These are phyloP conservation scores for Plasmodium berghei DNA, from an alignment of 169 alveolate genomes.

Conservation along the genomic window DNA sequence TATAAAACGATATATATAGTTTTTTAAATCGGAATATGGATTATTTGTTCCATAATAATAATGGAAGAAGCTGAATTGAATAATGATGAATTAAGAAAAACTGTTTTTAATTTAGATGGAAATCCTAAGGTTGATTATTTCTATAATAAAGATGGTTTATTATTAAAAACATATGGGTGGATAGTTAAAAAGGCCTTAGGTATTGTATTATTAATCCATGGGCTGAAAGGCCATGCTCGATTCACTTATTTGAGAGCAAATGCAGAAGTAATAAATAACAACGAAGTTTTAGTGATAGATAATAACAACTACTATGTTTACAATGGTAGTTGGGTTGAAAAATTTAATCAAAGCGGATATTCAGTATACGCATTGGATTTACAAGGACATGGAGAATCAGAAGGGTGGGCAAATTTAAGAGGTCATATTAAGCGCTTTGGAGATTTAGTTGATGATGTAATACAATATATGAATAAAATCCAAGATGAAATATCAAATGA, in stretches of 20 bases:
- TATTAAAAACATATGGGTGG: conserved; percentile 76
- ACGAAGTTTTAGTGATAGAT: conserved; percentile 36
- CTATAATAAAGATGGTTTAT: conserved; percentile 76
- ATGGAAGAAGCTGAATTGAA: too few species aligned
- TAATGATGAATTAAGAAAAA: too few species aligned
- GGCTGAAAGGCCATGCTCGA: conserved; percentile 79
- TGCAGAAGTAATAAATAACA: conserved; percentile 69
- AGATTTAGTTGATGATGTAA: conserved; percentile 78
- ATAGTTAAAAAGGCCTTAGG: conserved; percentile 77
- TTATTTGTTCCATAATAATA: too few species aligned
- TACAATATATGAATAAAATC: conserved; percentile 78
- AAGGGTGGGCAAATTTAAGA: conserved; percentile 66
- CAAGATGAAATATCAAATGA: neutral
- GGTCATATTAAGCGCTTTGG: conserved; percentile 58
- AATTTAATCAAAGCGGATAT: conserved; percentile 77
- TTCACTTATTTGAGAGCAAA: conserved; percentile 78
- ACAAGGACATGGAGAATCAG: conserved; percentile 83
- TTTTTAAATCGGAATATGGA: too few species aligned
- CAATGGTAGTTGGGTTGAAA: conserved; percentile 78
- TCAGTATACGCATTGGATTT: conserved; percentile 79
- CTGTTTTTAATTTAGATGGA: conserved; percentile 28
- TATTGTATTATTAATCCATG: conserved; percentile 78
- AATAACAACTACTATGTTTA: conserved; percentile 64
- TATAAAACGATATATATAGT: too few species aligned
- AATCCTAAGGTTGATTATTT: conserved; percentile 68